Conservation (phyloP, 257 asterid species). For the Solanum ahanhuiri region DNA sequence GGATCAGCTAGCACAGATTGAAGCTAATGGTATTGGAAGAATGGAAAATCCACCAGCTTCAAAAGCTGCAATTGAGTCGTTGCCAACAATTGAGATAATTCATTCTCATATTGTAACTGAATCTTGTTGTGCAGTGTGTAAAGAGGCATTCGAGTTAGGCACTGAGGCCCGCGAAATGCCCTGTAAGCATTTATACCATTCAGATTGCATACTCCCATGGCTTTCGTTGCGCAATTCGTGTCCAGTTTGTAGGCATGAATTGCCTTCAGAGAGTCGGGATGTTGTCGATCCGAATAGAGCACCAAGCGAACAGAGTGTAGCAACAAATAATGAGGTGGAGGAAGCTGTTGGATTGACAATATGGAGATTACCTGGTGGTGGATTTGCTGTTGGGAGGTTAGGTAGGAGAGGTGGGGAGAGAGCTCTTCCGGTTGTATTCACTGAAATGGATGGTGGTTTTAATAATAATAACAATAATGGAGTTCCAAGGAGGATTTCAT, state of each 20-base stretch:
- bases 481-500: constrained; percentile 56
- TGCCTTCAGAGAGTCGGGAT: constrained; percentile 37
- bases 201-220: constrained; percentile 82
- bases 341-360: constrained; percentile 79
- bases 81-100: constrained; percentile 52
- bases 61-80: constrained; percentile 62
- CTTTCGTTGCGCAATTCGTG: constrained; percentile 66
- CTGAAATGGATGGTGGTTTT: constrained; percentile 89
- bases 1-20: constrained; percentile 66
- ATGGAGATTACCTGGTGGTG: constrained; percentile 92
- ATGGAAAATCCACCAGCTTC: constrained; percentile 73
- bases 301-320: not conserved
- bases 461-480: constrained; percentile 51
- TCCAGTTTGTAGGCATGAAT: constrained; percentile 75
- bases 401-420: constrained; percentile 84
- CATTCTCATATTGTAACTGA: constrained; percentile 38
- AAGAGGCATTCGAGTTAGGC: constrained; percentile 69
- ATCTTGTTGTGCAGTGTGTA: constrained; percentile 74
- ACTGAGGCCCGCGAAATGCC: constrained; percentile 77
- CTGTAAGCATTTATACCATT: constrained; percentile 77
- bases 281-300: constrained; percentile 15
- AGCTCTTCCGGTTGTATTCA: constrained; percentile 79
- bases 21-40: constrained; percentile 59
- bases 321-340: constrained; percentile 23
- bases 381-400: constrained; percentile 87